phyloP scores from a whole-genome alignment of 495 filamentous ascomycete species.

The Penicillium lagena region DNA sequence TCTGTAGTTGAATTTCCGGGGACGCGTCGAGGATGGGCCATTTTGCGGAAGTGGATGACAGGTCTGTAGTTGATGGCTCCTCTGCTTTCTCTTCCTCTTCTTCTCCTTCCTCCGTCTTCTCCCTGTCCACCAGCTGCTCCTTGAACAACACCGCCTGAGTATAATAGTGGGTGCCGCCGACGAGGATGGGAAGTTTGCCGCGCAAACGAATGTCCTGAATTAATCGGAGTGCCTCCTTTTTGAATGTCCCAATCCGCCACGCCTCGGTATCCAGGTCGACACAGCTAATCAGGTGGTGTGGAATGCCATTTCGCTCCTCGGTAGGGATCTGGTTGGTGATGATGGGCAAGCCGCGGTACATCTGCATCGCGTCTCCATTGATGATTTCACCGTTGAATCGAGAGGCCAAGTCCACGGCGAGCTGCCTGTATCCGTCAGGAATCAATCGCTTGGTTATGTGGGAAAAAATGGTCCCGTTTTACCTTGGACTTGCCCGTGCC shows the following conservation, averaged over 20 bases:
- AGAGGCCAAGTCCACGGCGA: slow-evolving; percentile 82
- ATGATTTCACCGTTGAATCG: slow-evolving; percentile 90
- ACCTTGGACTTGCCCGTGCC: slow-evolving; percentile 99
- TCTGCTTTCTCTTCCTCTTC: slow-evolving; percentile 18
- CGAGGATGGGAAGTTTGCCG: slow-evolving; percentile 79
- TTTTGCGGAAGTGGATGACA: slow-evolving; percentile 26
- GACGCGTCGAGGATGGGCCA: slow-evolving; percentile 68
- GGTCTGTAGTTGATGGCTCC: neutral
- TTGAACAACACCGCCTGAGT: slow-evolving; percentile 80
- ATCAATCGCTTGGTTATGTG: neutral
- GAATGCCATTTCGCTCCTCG: slow-evolving; percentile 71
- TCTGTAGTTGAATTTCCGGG: slow-evolving; percentile 62
- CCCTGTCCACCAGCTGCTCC: slow-evolving; percentile 45
- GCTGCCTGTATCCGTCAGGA: slow-evolving; percentile 50
- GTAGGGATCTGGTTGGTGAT: slow-evolving; percentile 87
- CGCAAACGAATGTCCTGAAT: slow-evolving; percentile 73
- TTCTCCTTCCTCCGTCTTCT: slow-evolving; percentile 9
- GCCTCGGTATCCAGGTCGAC: slow-evolving; percentile 66
- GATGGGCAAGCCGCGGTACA: slow-evolving; percentile 88
- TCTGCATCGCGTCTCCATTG: slow-evolving; percentile 98
- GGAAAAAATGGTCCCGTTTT: slow-evolving; percentile 7
- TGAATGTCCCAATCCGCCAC: slow-evolving; percentile 77
- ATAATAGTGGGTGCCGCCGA: slow-evolving; percentile 95
- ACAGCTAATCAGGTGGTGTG: slow-evolving; percentile 82
- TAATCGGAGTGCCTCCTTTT: slow-evolving; percentile 54